These are phyloP conservation scores for Solioccasus polychromus DNA, from an alignment of 768 basidiomycete species.

Conservation along the genomic window DNA sequence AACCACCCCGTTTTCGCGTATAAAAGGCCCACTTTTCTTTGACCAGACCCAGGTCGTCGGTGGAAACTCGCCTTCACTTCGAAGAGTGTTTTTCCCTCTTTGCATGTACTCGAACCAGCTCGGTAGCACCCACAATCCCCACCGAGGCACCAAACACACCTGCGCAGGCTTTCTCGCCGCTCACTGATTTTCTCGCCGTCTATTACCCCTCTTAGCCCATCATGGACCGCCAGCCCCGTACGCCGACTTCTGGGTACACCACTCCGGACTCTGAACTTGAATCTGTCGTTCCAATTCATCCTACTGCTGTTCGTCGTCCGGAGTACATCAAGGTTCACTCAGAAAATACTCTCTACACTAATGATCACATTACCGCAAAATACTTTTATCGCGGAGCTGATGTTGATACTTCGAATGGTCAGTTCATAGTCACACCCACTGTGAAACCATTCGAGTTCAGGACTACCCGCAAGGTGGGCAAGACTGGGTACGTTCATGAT, in stretches of 20 bases:
- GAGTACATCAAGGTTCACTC: conserved; percentile 78
- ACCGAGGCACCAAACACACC: conserved; percentile 86
- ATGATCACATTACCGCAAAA: conserved; percentile 79
- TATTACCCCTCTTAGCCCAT: conserved; percentile 25
- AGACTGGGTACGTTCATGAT: conserved; percentile 75
- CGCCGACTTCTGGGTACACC: conserved; percentile 61
- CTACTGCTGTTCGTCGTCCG: conserved; percentile 78
- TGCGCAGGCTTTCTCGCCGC: conserved; percentile 61
- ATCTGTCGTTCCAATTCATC: conserved; percentile 70
- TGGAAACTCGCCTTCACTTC: conserved; percentile 7
- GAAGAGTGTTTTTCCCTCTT: conserved; percentile 38
- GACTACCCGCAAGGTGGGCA: conserved; percentile 80
- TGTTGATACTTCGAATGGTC: conserved; percentile 68
- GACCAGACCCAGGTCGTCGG: neutral
- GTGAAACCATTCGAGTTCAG: conserved; percentile 85
- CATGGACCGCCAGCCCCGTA: conserved; percentile 49
- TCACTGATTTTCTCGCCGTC: conserved; percentile 36
- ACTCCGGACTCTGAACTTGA: conserved; percentile 74
- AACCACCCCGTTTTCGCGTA: conserved; percentile 22
- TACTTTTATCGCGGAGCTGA: conserved; percentile 78
- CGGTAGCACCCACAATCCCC: conserved; percentile 82
- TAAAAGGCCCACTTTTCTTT: conserved; percentile 19
- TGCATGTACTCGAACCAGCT: conserved; percentile 98
- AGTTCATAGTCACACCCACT: conserved; percentile 76
- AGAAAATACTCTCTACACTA: conserved; percentile 75